A percentile compares a stretch with the other conserved stretches of the same genome.
Conservation (phyloP, 2,329 filamentous ascomycete species). For the Sporothrix inflata region DNA sequence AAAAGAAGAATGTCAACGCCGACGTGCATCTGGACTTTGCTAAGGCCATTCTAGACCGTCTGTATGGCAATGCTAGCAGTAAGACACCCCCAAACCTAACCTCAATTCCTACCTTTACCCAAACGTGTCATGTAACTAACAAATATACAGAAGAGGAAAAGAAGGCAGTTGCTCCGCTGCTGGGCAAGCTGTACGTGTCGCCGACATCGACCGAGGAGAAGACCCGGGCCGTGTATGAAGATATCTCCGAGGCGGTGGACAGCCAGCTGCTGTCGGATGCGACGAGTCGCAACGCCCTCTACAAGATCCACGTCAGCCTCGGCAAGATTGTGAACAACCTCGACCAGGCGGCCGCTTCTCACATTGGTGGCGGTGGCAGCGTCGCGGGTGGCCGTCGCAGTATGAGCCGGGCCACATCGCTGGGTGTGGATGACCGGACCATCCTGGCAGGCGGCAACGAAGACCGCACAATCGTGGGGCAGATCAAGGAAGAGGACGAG, state of each 20-base stretch:
- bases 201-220: slow-evolving; percentile 64
- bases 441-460: slow-evolving; percentile 36
- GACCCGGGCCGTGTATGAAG: slow-evolving; percentile 60
- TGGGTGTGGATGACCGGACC: slow-evolving; percentile 40
- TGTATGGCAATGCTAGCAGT: slow-evolving; percentile 70
- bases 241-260: slow-evolving; percentile 66
- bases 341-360: slow-evolving; percentile 44
- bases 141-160: slow-evolving; percentile 73
- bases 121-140: slow-evolving; percentile 38
- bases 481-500: slow-evolving; percentile 57
- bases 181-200: slow-evolving; percentile 81
- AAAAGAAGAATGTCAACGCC: slow-evolving; percentile 68
- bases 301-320: slow-evolving; percentile 68
- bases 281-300: slow-evolving; percentile 65
- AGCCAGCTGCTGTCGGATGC: slow-evolving; percentile 62
- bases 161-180: slow-evolving; percentile 75
- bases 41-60: slow-evolving; percentile 72
- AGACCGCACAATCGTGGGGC: slow-evolving; percentile 47
- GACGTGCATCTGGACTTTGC: slow-evolving; percentile 82
- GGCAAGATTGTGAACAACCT: slow-evolving; percentile 69
- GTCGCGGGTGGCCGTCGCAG: slow-evolving; percentile 42
- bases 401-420: slow-evolving; percentile 51
- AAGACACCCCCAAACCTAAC: slow-evolving; percentile 42
- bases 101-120: too few relatives aligned
- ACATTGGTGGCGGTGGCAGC: slow-evolving; percentile 22